Evolutionary conservation across 345 rosid species (phyloP).

Genomic region (Eucalyptus pumila): DNA sequence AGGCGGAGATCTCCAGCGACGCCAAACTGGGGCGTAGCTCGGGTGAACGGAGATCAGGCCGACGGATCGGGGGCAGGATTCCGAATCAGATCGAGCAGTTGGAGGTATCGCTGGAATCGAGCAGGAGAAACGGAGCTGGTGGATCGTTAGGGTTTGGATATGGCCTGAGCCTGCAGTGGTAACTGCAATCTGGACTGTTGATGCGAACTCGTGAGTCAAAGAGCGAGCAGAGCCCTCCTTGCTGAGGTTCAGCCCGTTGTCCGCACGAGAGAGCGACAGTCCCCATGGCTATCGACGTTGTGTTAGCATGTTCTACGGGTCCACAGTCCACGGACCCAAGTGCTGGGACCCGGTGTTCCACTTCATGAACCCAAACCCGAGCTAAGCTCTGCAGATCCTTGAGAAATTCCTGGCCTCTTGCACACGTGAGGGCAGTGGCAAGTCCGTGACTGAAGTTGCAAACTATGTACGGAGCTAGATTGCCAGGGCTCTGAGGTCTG

Average conservation of each 20-base stretch:
- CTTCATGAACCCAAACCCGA: conserved; percentile 10
- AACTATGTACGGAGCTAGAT: conserved; percentile 6
- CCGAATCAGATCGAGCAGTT: not conserved
- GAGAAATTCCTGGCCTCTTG: not conserved
- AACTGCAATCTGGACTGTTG: not conserved
- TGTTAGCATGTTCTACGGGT: conserved; percentile 12
- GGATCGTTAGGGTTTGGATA: not conserved
- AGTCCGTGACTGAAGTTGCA: conserved; percentile 7
- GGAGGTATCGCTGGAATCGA: not conserved
- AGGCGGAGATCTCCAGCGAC: not conserved
- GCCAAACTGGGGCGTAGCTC: not conserved
- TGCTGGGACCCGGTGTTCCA: conserved; percentile 6
- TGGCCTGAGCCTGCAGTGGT: not conserved
- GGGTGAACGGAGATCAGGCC: not conserved
- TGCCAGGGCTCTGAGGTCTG: not conserved
- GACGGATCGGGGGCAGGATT: not conserved
- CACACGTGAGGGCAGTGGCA: not conserved
- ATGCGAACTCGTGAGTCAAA: not conserved
- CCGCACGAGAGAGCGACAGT: conserved; percentile 13
- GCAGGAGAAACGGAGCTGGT: not conserved
- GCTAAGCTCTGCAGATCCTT: not conserved
- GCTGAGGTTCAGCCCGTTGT: conserved; percentile 23
- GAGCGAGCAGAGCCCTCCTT: not conserved
- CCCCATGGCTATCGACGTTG: conserved; percentile 1
- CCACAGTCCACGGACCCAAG: conserved; percentile 4